Percentiles rank a stretch among this genome's conserved stretches.
Conservation (phyloP, 1,139 yeast species). For the Pichia sp. region DNA sequence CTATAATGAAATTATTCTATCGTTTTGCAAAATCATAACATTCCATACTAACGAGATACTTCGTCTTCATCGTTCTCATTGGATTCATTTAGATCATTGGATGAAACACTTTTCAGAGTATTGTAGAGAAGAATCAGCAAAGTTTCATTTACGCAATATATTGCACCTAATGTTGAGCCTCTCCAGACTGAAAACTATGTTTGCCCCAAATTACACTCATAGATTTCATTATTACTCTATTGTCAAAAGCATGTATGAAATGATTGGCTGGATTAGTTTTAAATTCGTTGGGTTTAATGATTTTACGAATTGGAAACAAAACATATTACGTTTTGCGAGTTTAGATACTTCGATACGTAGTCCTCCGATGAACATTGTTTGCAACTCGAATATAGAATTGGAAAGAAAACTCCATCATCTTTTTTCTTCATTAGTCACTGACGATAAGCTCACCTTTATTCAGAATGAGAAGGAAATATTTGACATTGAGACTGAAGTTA, state of each 20-base stretch:
- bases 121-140: background rate
- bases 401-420: background rate
- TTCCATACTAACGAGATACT: constrained; percentile 14
- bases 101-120: constrained; percentile 8
- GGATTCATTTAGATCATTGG: constrained; percentile 23
- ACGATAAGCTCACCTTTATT: background rate
- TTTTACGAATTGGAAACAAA: constrained; percentile 2
- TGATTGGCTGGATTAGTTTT: constrained; percentile 2
- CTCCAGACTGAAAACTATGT: background rate
- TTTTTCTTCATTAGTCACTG: background rate
- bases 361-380: background rate
- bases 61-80: constrained; percentile 10
- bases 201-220: background rate
- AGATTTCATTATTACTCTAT: constrained; percentile 4
- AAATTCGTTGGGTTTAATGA: constrained; percentile 9
- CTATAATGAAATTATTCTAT: constrained; percentile 8
- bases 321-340: constrained; percentile 4
- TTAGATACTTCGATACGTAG: background rate
- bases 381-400: background rate
- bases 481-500: background rate
- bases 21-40: constrained; percentile 12
- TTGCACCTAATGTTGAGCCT: background rate
- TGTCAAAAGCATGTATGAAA: background rate
- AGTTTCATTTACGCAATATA: background rate
- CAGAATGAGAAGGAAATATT: background rate